Percentiles rank a stretch among this genome's conserved stretches.
Evolutionary conservation across 768 basidiomycete species (phyloP).

Genomic region (Termitomyces sp.): DNA sequence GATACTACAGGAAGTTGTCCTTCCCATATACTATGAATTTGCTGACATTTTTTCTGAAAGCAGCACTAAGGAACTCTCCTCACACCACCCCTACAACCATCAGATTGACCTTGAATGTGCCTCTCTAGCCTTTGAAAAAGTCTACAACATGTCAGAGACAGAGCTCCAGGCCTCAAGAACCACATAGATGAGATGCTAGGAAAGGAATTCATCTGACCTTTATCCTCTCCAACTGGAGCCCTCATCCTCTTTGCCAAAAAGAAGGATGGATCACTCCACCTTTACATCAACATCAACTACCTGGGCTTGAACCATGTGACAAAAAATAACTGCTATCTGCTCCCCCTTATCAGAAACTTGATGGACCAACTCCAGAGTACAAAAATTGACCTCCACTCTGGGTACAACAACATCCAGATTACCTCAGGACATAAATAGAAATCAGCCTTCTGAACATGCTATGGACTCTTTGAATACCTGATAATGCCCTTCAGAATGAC

Average conservation of each 20-base stretch:
- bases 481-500: no score
- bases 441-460: no score
- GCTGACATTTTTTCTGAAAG: neutral
- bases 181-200: neutral
- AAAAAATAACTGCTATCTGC: no score
- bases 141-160: neutral
- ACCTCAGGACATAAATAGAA: no score
- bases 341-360: no score
- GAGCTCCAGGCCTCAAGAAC: neutral
- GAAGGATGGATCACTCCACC: neutral
- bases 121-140: neutral
- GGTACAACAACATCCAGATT: no score
- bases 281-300: neutral
- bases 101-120: neutral
- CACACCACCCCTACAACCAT: neutral
- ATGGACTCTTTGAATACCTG: no score
- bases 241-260: neutral
- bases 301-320: no score
- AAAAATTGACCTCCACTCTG: no score
- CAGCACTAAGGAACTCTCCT: neutral
- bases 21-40: no score
- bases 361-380: no score
- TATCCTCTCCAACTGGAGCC: neutral
- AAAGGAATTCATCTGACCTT: neutral
- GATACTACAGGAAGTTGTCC: no score